Conservation (phyloP, 73 alveolate genomes). For the Paramecium biaurelia region DNA sequence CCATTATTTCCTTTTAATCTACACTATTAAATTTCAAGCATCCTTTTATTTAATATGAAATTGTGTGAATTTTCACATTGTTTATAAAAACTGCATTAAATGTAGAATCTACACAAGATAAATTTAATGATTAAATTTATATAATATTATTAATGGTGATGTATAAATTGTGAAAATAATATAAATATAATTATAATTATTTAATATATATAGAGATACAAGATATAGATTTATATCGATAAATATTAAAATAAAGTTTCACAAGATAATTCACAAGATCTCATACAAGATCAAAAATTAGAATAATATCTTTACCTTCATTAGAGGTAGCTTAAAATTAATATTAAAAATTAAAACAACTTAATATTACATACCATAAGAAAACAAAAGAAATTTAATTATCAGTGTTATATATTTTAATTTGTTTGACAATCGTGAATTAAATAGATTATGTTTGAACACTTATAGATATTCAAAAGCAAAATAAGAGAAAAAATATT, state of each 20-base stretch:
- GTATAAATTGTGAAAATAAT: background rate
- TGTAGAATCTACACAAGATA: too few species aligned
- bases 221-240: background rate
- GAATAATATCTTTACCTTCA: background rate
- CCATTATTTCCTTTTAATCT: too few species aligned
- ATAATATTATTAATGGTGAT: too few species aligned
- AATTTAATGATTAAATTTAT: too few species aligned
- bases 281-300: background rate
- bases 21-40: too few species aligned
- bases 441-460: slow-evolving; percentile 3
- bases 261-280: background rate
- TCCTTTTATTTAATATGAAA: too few species aligned
- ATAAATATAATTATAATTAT: background rate
- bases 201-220: background rate
- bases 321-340: background rate
- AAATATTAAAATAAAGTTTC: background rate
- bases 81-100: too few species aligned
- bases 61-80: too few species aligned
- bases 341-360: background rate
- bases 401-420: background rate
- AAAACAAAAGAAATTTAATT: background rate
- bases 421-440: slow-evolving; percentile 13
- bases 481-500: background rate
- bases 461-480: background rate
- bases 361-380: background rate